These are phyloP conservation scores for Anthracocystis panici-leucophaei DNA, from an alignment of 1,284 basidiomycete genomes.

Conservation along the genomic window DNA sequence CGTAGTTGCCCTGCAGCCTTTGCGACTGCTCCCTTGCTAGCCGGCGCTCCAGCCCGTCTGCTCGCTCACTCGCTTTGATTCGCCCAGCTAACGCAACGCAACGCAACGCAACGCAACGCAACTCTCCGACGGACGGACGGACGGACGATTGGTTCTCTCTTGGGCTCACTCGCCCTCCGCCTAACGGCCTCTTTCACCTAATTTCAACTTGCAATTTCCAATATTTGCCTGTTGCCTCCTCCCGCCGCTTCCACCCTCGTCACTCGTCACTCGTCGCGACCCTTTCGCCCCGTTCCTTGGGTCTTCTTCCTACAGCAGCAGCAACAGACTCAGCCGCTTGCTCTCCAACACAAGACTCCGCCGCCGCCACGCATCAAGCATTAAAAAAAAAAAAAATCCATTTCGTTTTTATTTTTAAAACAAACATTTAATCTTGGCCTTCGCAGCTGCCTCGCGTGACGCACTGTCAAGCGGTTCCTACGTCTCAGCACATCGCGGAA, in stretches of 20 bases:
- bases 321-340: slow-evolving; percentile 3
- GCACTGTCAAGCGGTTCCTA: not conserved
- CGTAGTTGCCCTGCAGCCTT: not conserved
- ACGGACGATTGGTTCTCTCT: not conserved
- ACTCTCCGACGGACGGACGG: not conserved
- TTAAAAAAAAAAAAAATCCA: not conserved
- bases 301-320: not conserved
- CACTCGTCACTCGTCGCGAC: not conserved
- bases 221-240: not conserved
- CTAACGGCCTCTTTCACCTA: not conserved
- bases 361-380: slow-evolving; percentile 7
- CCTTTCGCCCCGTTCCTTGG: not conserved
- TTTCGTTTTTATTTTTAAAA: too few relatives aligned
- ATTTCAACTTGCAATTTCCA: not conserved
- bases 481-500: not conserved
- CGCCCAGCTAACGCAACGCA: slow-evolving; percentile 1
- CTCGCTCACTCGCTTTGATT: too few relatives aligned
- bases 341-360: not conserved
- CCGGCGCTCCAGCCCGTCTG: not conserved
- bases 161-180: too few relatives aligned
- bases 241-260: not conserved
- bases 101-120: too few relatives aligned
- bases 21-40: not conserved
- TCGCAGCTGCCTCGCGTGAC: not conserved
- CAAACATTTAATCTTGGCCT: not conserved